Base-by-base conservation (phyloP, 495 filamentous ascomycete genomes). In the Penicillium cataractarum region DNA sequence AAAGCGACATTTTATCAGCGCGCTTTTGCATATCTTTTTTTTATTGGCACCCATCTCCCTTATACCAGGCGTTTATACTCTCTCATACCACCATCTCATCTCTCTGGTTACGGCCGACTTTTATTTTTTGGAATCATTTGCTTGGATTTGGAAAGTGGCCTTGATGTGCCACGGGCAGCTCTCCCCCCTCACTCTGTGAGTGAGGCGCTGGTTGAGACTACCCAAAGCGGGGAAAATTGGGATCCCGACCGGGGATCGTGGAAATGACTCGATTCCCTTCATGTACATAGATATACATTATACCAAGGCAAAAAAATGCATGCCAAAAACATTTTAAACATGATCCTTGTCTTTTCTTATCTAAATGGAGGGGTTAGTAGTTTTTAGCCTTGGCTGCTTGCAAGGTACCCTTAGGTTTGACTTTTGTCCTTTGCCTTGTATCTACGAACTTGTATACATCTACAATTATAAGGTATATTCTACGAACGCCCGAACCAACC, bases 161-260 rank as follows among this genome's bases (percentile, higher is more conserved):
- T 29, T 17, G 1, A 19, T 35, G 31, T 33, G 31, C 29, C 51
- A 21, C 31, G 59, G 57, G 57, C 51, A 65, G 68, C 53, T 65
- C 68, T 70, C 65, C 65, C 68, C 62, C 12, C 42, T 22, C 19
- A 24, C 37, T 56, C 54, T 56, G 54, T 22, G 54, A 56, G 54
- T 26, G 54, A 42, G 35, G 44, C 27, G 33, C 57, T n/a, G 68
- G 68, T 68, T 49, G 65, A 70, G 68, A 70, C 68, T 70, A 58
- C 33, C 55, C 48, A 55, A 48, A 53, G 54, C 8, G 48, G 37
- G 50, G 29, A 7, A 8, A 32, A 66, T 66, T 63, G 39, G 52
- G 46, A 61, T 58, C 52, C 55, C 62, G 59, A 60, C 65, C 29
- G 40, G 40, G n/a, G 22, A 21, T 55, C 24, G 19, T 7, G 58